These are phyloP conservation scores for Phycomyces blakesleeanus DNA, from an alignment of 192 early-diverging fungal species.

Conservation along the genomic window DNA sequence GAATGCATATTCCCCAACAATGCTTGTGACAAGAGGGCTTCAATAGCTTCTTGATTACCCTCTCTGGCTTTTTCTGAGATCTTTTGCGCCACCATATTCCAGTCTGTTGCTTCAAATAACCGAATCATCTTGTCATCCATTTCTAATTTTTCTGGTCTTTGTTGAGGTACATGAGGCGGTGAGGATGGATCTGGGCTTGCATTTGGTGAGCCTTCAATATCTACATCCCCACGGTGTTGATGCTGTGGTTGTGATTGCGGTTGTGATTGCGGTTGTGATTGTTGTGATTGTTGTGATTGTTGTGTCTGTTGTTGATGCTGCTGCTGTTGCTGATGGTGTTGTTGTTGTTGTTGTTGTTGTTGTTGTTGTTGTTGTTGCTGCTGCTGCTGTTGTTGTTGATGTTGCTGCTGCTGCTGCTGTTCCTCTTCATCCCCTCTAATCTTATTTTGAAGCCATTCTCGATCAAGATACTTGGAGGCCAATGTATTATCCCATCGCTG, in stretches of 20 bases:
- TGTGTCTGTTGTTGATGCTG: not conserved
- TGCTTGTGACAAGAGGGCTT: slow-evolving; percentile 16
- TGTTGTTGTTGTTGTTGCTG: not conserved
- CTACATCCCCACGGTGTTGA: not conserved
- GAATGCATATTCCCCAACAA: slow-evolving; percentile 6
- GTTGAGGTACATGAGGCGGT: not conserved
- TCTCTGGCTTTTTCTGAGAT: slow-evolving; percentile 23
- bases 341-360: not conserved
- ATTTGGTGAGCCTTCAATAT: not conserved
- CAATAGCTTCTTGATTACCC: slow-evolving; percentile 15
- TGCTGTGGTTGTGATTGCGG: not conserved
- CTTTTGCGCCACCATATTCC: slow-evolving; percentile 26
- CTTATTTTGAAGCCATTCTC: slow-evolving; percentile 26
- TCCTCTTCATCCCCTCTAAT: slow-evolving; percentile 12
- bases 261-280: not conserved
- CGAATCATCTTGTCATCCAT: slow-evolving; percentile 7
- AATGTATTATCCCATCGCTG: slow-evolving; percentile 34
- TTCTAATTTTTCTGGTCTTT: not conserved
- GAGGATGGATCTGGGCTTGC: not conserved
- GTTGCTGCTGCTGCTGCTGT: not conserved
- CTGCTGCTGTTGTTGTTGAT: not conserved
- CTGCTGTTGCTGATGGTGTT: not conserved
- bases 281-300: not conserved
- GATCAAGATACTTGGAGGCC: slow-evolving; percentile 31
- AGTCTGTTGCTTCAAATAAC: slow-evolving; percentile 21